Evolutionary conservation across 208 protist genomes (phyloP).

Genomic region (Leishmania turanica): DNA sequence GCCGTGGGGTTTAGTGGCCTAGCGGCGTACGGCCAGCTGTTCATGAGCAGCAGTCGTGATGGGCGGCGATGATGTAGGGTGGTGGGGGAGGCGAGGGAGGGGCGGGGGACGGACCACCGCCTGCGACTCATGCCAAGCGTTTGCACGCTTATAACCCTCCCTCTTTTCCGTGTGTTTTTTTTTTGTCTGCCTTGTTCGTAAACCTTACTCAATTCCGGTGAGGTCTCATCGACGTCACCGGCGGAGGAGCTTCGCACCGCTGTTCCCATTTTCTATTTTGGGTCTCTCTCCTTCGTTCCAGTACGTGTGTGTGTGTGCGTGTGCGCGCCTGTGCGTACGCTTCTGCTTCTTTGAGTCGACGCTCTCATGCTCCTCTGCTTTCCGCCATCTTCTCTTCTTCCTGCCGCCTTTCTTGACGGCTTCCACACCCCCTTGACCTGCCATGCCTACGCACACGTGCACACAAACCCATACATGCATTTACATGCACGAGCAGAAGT

Average conservation of each 20-base stretch:
- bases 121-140: neutral
- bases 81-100: too few species aligned
- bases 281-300: neutral
- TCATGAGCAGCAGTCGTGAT: neutral
- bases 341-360: neutral
- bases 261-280: neutral
- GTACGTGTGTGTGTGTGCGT: too few species aligned
- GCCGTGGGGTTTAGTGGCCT: neutral
- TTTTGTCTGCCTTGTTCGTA: neutral
- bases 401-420: neutral
- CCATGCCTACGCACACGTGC: neutral
- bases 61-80: neutral
- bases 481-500: neutral
- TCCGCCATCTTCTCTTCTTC: constrained; percentile 1
- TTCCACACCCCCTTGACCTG: neutral
- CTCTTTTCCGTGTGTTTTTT: neutral
- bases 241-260: neutral
- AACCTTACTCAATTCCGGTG: neutral
- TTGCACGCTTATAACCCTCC: neutral
- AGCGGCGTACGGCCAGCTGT: neutral
- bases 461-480: constrained; percentile 1
- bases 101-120: neutral
- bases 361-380: neutral
- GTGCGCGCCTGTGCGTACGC: neutral
- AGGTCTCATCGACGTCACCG: neutral